Evolutionary conservation across 768 basidiomycete genomes (phyloP).

Genomic region (Butyriboletus loyo): DNA sequence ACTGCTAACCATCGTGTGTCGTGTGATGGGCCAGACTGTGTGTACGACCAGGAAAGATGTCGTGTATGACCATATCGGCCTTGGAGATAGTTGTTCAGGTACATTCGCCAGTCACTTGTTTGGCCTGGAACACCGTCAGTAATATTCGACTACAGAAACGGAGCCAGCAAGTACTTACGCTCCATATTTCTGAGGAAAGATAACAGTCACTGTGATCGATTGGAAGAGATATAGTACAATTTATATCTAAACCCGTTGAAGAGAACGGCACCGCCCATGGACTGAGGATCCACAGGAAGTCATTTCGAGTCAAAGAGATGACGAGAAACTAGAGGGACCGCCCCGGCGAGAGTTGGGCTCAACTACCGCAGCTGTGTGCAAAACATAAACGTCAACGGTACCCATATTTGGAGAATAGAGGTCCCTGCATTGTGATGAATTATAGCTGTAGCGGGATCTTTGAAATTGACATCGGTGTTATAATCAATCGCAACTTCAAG

Average conservation of each 20-base stretch:
- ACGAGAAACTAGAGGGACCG: constrained; percentile 15
- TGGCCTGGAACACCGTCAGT: constrained; percentile 13
- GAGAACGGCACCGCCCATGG: neutral
- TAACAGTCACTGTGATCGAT: neutral
- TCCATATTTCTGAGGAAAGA: constrained; percentile 13
- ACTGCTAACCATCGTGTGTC: constrained; percentile 23
- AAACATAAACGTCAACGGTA: constrained; percentile 1
- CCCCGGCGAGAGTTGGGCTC: constrained; percentile 9
- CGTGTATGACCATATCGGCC: constrained; percentile 30
- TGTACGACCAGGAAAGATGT: constrained; percentile 20
- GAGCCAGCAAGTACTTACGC: constrained; percentile 7
- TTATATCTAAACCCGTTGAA: constrained; percentile 8
- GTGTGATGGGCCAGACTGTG: constrained; percentile 23
- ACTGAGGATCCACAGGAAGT: constrained; percentile 23
- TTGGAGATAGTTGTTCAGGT: constrained; percentile 31
- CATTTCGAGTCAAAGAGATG: constrained; percentile 26
- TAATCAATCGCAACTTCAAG: constrained; percentile 17
- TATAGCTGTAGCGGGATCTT: constrained; percentile 17
- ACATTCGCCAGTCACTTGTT: constrained; percentile 28
- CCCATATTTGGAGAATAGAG: constrained; percentile 18
- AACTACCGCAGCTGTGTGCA: constrained; percentile 19
- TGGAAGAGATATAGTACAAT: neutral
- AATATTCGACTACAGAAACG: neutral
- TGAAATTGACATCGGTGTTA: constrained; percentile 20
- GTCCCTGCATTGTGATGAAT: constrained; percentile 2